A percentile compares a stretch with the other conserved stretches of the same genome.
Evolutionary conservation across 108 stramenopile genomes (phyloP).

Genomic region (Stephanodiscus triporus): DNA sequence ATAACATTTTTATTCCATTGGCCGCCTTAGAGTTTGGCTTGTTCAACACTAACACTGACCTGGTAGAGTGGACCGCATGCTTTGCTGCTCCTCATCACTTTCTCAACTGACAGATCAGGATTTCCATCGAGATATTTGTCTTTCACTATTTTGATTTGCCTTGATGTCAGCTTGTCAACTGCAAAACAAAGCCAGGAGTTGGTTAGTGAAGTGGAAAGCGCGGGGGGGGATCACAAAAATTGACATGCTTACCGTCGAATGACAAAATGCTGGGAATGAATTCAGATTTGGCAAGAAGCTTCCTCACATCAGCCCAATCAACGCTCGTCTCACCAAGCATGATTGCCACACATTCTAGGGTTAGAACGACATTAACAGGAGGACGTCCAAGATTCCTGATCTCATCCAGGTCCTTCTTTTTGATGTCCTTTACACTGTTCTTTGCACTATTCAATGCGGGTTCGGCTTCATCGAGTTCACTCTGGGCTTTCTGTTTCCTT

Average conservation of each 20-base stretch:
- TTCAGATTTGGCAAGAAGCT: constrained; percentile 86
- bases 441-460: constrained; percentile 93
- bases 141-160: constrained; percentile 82
- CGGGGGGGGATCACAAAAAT: not conserved
- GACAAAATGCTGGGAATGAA: constrained; percentile 98
- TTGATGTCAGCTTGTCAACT: constrained; percentile 81
- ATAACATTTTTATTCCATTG: not conserved
- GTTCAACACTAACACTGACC: not conserved
- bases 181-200: constrained; percentile 17
- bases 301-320: constrained; percentile 95
- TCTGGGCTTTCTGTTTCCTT: constrained; percentile 91
- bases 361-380: constrained; percentile 91
- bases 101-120: constrained; percentile 67
- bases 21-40: not conserved
- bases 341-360: constrained; percentile 94
- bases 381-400: constrained; percentile 92
- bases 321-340: constrained; percentile 92
- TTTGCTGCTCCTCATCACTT: constrained; percentile 75
- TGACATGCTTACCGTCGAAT: constrained; percentile 59
- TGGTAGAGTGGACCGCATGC: constrained; percentile 98
- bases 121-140: constrained; percentile 89
- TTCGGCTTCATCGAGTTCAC: constrained; percentile 95
- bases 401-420: constrained; percentile 96
- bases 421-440: constrained; percentile 90
- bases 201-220: not conserved